phyloP scores from a whole-genome alignment of 441 rosid species.

The Metrosideros polymorpha region DNA sequence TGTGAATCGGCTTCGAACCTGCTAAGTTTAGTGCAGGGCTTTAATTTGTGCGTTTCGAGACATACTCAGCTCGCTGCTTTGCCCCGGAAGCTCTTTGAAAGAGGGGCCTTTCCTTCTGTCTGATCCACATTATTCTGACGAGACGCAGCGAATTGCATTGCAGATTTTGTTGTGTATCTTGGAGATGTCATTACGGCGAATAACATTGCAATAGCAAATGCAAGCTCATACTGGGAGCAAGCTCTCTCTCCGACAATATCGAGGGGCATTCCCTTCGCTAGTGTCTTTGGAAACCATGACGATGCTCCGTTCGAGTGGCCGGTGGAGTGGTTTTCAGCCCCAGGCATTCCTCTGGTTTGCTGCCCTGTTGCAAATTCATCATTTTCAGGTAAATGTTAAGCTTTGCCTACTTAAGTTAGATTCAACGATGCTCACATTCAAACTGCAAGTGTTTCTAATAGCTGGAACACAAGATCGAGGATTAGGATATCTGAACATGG shows the following conservation, averaged over 20 bases:
- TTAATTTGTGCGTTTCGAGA: not conserved
- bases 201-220: conserved; percentile 54
- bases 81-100: not conserved
- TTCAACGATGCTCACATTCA: not conserved
- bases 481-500: not conserved
- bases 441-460: not conserved
- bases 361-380: conserved; percentile 36
- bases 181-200: conserved; percentile 86
- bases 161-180: conserved; percentile 81
- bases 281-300: conserved; percentile 81
- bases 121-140: not conserved
- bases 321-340: conserved; percentile 61
- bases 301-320: conserved; percentile 81
- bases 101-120: not conserved
- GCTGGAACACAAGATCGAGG: fast-evolving
- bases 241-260: conserved; percentile 65
- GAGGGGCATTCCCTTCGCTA: conserved; percentile 64
- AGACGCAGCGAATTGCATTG: not conserved
- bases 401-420: not conserved
- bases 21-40: not conserved
- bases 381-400: conserved; percentile 15
- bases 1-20: not conserved
- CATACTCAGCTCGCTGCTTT: not conserved
- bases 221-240: conserved; percentile 70
- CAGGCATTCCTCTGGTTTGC: conserved; percentile 51